phyloP scores from a whole-genome alignment of 2,329 filamentous ascomycete genomes.

The Ophiostoma piceae region DNA sequence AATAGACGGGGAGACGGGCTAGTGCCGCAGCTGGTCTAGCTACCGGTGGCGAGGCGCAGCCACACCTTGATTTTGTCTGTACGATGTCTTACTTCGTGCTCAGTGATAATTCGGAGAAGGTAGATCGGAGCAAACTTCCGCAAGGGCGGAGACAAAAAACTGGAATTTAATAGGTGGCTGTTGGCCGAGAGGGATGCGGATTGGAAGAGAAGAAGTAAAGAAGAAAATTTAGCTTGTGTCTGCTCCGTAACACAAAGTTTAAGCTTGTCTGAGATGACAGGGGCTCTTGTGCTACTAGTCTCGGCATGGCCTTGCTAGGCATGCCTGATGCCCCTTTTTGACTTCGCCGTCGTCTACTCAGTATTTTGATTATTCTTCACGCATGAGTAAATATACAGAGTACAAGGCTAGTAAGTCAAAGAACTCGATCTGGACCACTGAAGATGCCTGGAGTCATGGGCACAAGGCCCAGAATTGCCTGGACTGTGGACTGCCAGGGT shows the following conservation, averaged over 20 bases:
- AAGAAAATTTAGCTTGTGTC: neutral
- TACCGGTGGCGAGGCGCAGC: neutral
- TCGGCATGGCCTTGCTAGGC: constrained; percentile 6
- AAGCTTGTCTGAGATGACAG: neutral
- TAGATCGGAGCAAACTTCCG: neutral
- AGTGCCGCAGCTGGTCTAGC: neutral
- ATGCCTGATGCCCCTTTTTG: neutral
- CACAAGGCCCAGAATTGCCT: neutral
- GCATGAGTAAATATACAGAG: neutral
- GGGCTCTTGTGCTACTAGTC: neutral
- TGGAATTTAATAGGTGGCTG: too few relatives aligned
- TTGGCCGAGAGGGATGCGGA: neutral
- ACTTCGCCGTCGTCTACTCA: neutral
- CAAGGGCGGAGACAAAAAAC: too few relatives aligned
- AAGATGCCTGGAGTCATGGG: neutral
- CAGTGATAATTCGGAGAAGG: neutral
- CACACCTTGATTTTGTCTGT: neutral
- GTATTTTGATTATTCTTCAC: neutral
- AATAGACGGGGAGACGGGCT: neutral
- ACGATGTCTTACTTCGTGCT: too few relatives aligned
- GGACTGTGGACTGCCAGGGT: neutral
- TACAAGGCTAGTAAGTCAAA: neutral
- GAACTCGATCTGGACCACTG: neutral
- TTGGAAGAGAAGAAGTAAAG: neutral
- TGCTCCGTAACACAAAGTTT: neutral